Percentiles rank a stretch among this genome's conserved stretches.
Conservation (phyloP, 495 filamentous ascomycete genomes). For the Podospora comata region DNA sequence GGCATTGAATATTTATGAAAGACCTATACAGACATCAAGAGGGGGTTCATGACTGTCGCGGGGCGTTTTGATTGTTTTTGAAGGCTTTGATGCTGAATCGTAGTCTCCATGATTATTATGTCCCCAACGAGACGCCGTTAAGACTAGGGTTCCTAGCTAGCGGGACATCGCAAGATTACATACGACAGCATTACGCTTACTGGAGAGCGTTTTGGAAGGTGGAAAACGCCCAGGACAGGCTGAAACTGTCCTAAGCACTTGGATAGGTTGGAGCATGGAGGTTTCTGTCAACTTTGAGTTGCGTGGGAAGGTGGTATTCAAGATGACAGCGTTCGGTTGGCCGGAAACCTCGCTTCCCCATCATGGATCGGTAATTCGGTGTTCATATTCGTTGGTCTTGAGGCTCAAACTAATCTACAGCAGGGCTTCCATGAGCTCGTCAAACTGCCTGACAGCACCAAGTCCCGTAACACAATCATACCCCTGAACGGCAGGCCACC, state of each 20-base stretch:
- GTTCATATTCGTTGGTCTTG: background rate
- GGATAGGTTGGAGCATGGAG: background rate
- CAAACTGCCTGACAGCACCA: conserved; percentile 38
- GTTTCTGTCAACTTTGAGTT: background rate
- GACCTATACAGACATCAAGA: no score
- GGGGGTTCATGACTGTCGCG: no score
- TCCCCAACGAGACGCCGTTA: background rate
- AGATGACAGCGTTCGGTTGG: background rate
- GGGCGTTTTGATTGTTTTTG: no score
- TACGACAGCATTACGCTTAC: background rate
- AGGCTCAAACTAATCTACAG: background rate
- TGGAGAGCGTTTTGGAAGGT: background rate
- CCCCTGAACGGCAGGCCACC: conserved; percentile 37
- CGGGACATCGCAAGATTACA: background rate
- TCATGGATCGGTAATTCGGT: background rate
- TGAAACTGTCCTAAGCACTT: background rate
- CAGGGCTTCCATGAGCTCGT: conserved; percentile 24
- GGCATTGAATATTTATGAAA: no score
- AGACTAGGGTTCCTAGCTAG: background rate
- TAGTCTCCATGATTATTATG: no score
- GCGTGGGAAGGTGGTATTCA: background rate
- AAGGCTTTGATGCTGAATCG: no score
- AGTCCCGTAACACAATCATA: conserved; percentile 42
- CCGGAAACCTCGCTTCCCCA: background rate
- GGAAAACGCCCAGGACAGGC: background rate